Conservation (phyloP, 441 rosid species). For the Lepidium campestre region DNA sequence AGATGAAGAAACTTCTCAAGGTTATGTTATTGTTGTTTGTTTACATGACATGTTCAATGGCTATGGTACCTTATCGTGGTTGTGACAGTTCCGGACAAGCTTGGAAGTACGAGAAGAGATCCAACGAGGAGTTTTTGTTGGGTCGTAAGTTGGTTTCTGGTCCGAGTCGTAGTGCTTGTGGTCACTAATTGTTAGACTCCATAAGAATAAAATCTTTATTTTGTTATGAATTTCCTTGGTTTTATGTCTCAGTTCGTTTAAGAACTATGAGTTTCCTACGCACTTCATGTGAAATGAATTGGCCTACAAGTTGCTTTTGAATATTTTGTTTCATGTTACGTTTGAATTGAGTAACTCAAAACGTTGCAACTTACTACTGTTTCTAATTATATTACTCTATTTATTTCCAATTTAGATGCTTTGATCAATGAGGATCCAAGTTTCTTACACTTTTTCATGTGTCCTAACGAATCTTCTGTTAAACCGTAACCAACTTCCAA, state of each 20-base stretch:
- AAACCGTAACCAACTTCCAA: too few relatives aligned
- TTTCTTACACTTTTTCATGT: too few relatives aligned
- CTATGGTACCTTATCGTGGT: constrained; percentile 24
- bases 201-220: background rate
- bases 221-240: background rate
- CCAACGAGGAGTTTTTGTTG: background rate
- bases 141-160: constrained; percentile 30
- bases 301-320: background rate
- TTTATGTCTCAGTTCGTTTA: background rate
- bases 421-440: background rate
- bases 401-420: background rate
- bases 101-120: constrained; percentile 1
- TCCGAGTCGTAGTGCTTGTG: constrained; percentile 28
- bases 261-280: background rate
- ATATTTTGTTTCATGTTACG: background rate
- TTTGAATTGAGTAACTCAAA: background rate
- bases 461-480: too few relatives aligned
- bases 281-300: background rate
- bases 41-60: constrained; percentile 14
- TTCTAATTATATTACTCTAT: background rate
- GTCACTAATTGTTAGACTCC: constrained; percentile 8
- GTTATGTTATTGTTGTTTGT: background rate
- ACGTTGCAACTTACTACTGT: background rate
- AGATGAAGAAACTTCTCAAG: constrained; percentile 20
- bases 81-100: constrained; percentile 4